Evolutionary conservation across 192 early-diverging fungal species (phyloP), one percentile per base, ranked within the genome.

Genomic region (Spizellomyces punctatus): DNA sequence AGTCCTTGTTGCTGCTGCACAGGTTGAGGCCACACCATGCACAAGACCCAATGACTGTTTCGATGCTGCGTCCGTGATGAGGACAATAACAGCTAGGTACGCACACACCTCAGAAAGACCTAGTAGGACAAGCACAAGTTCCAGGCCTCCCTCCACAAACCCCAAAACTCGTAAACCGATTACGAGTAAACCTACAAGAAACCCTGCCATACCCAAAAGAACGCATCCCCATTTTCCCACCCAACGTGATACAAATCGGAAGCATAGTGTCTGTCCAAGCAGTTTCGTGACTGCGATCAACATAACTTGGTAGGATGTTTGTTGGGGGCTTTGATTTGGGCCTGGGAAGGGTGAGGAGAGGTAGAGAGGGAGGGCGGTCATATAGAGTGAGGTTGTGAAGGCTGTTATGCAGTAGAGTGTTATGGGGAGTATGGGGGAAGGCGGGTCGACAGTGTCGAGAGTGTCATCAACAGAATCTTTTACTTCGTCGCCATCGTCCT

Each of bases 341-440:
- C 82, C 82, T 4, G 48, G 12, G n/a, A 21, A 42, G 19, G 61
- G n/a, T 5, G 83, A 58, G 1, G 80, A 67, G 47, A 82, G 79
- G 56, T 72, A 78, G 6, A 85, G 80, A 8, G 83, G 81, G 10
- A 82, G 59, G 16, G 76, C 46, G 4, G 78, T 74, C 42, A 62
- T 60, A 57, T 79, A 82, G 9, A 72, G 19, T 46, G 75, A 77
- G 73, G 80, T 81, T 67, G 66, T 66, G 65, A 76, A 80, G 19
- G 83, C 83, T 46, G 81, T 85, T 14, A 67, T 58, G 75, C 79
- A 81, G 76, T 81, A 81, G 41, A 78, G 44, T 8, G 46, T 17
- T 9, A 82, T 77, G 19, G 77, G 75, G 46, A 74, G 49, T 56
- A 56, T 56, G 54, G 54, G 54, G 54, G n/a, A 49, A 0, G 27